These are phyloP conservation scores for Artemisia tridentata DNA, from an alignment of 129 eudicot species.

Conservation along the genomic window DNA sequence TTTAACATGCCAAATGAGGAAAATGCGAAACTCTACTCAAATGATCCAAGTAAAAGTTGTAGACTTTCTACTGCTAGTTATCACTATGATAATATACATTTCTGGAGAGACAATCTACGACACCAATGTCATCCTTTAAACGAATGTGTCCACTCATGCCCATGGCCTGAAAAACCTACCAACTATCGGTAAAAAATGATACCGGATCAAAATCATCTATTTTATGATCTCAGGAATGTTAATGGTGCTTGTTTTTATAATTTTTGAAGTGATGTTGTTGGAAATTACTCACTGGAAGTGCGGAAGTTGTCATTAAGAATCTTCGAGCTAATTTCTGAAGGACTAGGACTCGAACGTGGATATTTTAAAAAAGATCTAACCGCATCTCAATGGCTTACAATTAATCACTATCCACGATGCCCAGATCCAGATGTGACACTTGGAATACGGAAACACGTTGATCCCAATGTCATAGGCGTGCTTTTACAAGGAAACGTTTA, in stretches of 20 bases:
- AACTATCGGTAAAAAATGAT: conserved; percentile 27
- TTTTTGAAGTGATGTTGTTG: conserved; percentile 31
- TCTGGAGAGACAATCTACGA: conserved; percentile 42
- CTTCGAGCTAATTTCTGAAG: conserved; percentile 55
- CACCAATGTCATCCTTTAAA: conserved; percentile 45
- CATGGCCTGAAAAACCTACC: conserved; percentile 42
- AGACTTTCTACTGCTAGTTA: conserved; percentile 38
- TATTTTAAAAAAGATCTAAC: conserved; percentile 50
- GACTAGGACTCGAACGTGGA: conserved; percentile 50
- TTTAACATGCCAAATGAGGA: conserved; percentile 33
- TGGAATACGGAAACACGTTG: conserved; percentile 65
- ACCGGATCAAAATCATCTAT: not conserved
- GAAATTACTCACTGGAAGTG: conserved; percentile 43
- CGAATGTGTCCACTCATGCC: conserved; percentile 34
- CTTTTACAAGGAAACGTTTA: conserved; percentile 49
- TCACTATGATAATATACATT: conserved; percentile 28
- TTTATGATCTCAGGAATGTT: not conserved
- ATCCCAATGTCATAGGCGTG: conserved; percentile 56
- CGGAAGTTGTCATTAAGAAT: conserved; percentile 44
- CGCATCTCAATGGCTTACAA: conserved; percentile 34
- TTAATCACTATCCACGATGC: conserved; percentile 69
- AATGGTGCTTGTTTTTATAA: conserved; percentile 15
- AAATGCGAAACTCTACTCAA: conserved; percentile 33
- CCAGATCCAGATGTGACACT: conserved; percentile 64
- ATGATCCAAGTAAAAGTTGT: conserved; percentile 39